Percentiles rank a stretch among this genome's conserved stretches.
These are phyloP conservation scores for Dendrocalamus sinicus DNA, from an alignment of 176 grass and related monocot genomes.

Conservation along the genomic window DNA sequence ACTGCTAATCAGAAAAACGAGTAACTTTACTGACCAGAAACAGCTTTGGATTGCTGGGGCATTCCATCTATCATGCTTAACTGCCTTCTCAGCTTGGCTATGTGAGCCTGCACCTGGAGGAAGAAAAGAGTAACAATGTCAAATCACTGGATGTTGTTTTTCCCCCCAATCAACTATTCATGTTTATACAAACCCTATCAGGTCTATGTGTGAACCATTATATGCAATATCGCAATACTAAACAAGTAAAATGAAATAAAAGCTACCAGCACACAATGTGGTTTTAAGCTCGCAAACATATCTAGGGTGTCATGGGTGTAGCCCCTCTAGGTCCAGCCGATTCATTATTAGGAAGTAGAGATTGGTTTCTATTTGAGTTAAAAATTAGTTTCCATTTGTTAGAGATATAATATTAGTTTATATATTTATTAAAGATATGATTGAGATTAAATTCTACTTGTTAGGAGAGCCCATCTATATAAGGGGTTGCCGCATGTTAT, in stretches of 20 bases:
- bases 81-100: constrained; percentile 93
- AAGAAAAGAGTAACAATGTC: constrained; percentile 16
- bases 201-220: not conserved
- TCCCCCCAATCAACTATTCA: not conserved
- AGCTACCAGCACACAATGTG: not conserved
- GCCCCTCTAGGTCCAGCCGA: no score
- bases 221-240: not conserved
- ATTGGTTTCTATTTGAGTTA: no score
- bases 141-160: constrained; percentile 16
- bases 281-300: not conserved
- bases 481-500: no score
- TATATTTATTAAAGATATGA: no score
- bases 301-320: not conserved
- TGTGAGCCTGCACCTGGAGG: constrained; percentile 83
- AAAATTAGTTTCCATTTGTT: no score
- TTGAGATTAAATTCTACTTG: no score
- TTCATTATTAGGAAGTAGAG: no score
- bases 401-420: no score
- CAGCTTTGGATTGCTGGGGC: constrained; percentile 68
- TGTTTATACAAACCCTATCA: not conserved
- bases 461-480: no score
- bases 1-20: constrained; percentile 1
- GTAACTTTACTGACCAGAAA: constrained; percentile 69
- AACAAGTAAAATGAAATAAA: constrained; percentile 32
- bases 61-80: constrained; percentile 84